Evolutionary conservation across 768 basidiomycete species (phyloP).

Genomic region (Sporobolomyces roseus): DNA sequence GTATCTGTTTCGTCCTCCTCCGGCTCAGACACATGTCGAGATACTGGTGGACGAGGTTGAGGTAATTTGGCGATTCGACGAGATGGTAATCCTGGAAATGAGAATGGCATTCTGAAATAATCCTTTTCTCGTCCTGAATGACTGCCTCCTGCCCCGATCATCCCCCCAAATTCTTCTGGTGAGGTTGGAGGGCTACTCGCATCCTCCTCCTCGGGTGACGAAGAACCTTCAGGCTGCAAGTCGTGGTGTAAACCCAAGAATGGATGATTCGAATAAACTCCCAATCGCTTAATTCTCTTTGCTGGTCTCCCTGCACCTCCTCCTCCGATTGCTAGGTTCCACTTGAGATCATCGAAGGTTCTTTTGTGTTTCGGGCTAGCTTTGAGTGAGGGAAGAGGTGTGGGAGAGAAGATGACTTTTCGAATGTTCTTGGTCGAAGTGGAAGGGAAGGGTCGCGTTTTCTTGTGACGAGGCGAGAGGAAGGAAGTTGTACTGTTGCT

Average conservation of each 20-base stretch:
- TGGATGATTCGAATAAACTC: slow-evolving; percentile 30
- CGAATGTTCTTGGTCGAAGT: not conserved
- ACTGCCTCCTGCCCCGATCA: not conserved
- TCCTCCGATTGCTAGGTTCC: not conserved
- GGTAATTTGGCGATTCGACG: not conserved
- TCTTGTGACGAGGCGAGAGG: not conserved
- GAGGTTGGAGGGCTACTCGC: slow-evolving; percentile 6
- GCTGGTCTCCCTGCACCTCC: not conserved
- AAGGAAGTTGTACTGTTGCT: too few relatives aligned
- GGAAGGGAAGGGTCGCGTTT: not conserved
- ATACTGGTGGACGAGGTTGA: not conserved
- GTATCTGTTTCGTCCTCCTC: slow-evolving; percentile 16
- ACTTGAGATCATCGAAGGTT: not conserved
- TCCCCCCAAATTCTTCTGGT: not conserved
- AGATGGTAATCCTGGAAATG: not conserved
- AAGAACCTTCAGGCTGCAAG: not conserved
- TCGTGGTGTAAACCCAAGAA: too few relatives aligned
- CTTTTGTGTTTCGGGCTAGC: slow-evolving; percentile 25
- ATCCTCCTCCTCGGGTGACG: not conserved
- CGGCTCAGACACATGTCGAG: not conserved
- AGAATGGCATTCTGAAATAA: slow-evolving; percentile 4
- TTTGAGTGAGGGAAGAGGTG: slow-evolving; percentile 30
- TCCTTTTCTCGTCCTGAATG: not conserved
- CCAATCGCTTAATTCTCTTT: not conserved
- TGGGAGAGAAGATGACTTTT: slow-evolving; percentile 28